Percentiles rank a stretch among this genome's conserved stretches.
Conservation (phyloP, 2,329 filamentous ascomycete species). For the Monosporascus sp. region DNA sequence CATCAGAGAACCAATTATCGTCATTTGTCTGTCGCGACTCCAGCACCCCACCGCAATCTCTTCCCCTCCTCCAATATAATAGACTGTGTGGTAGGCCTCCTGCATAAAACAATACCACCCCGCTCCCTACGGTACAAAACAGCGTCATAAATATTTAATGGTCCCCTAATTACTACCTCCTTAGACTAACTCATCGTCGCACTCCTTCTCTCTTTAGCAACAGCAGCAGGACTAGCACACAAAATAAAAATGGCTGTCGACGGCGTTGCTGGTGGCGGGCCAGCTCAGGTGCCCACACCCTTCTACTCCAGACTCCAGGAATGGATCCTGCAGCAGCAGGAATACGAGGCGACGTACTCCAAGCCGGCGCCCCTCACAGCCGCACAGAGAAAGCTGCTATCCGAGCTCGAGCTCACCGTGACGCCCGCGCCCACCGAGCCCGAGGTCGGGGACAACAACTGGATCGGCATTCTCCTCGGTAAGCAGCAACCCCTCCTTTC, state of each 20-base stretch:
- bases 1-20: no score
- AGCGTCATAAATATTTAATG: no score
- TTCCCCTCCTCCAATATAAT: no score
- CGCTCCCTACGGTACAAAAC: no score
- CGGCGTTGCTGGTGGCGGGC: not conserved
- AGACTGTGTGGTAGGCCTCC: no score
- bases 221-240: not conserved
- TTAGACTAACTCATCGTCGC: no score
- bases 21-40: no score
- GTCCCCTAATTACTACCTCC: no score
- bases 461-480: conserved; percentile 35
- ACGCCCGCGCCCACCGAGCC: conserved; percentile 14
- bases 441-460: conserved; percentile 28
- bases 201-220: not conserved
- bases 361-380: conserved; percentile 32
- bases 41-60: no score
- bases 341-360: conserved; percentile 24
- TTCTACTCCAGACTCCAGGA: conserved; percentile 17
- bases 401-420: conserved; percentile 29
- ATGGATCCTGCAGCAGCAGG: conserved; percentile 31
- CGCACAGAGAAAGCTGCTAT: conserved; percentile 35
- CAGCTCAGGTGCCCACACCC: conserved; percentile 7
- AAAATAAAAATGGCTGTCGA: not conserved
- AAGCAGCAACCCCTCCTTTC: conserved; percentile 7
- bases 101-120: no score